Evolutionary conservation across 345 rosid genomes (phyloP).

Genomic region (Citrus medica): DNA sequence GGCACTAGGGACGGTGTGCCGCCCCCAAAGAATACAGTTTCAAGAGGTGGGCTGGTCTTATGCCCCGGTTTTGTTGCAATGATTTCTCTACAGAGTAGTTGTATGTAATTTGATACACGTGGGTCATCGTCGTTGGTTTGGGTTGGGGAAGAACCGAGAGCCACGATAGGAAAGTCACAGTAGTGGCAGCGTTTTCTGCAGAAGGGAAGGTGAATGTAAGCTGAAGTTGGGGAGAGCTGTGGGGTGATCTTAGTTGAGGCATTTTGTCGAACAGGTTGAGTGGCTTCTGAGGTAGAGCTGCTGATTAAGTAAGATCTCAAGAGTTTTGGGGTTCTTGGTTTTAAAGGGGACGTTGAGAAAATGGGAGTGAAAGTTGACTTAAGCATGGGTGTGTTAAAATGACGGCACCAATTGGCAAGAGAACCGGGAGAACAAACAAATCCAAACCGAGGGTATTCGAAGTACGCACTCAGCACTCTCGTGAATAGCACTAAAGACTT

Average conservation of each 20-base stretch:
- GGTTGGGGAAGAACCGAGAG: conserved; percentile 61
- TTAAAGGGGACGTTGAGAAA: conserved; percentile 43
- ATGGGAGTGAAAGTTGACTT: conserved; percentile 55
- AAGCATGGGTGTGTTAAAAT: conserved; percentile 24
- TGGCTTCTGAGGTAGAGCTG: conserved; percentile 10
- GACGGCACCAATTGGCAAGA: background rate
- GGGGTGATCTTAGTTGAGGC: conserved; percentile 45
- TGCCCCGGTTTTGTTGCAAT: conserved; percentile 40
- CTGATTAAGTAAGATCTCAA: background rate
- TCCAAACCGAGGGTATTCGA: background rate
- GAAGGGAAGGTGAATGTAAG: conserved; percentile 88
- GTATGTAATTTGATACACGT: conserved; percentile 52
- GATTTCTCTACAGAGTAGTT: conserved; percentile 54
- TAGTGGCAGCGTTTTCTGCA: conserved; percentile 96
- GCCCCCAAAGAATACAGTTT: conserved; percentile 88
- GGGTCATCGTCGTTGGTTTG: conserved; percentile 55
- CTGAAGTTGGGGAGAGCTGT: conserved; percentile 61
- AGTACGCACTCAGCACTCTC: background rate
- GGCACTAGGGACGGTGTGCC: conserved; percentile 98
- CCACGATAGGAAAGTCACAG: conserved; percentile 86
- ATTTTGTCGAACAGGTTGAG: conserved; percentile 71
- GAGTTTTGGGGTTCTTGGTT: conserved; percentile 27
- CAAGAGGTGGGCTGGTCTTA: conserved; percentile 37
- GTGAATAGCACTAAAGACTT: background rate
- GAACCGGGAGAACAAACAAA: background rate